A percentile compares a stretch with the other conserved stretches of the same genome.
phyloP scores from a whole-genome alignment of 345 rosid genomes.

The Salix udensis region DNA sequence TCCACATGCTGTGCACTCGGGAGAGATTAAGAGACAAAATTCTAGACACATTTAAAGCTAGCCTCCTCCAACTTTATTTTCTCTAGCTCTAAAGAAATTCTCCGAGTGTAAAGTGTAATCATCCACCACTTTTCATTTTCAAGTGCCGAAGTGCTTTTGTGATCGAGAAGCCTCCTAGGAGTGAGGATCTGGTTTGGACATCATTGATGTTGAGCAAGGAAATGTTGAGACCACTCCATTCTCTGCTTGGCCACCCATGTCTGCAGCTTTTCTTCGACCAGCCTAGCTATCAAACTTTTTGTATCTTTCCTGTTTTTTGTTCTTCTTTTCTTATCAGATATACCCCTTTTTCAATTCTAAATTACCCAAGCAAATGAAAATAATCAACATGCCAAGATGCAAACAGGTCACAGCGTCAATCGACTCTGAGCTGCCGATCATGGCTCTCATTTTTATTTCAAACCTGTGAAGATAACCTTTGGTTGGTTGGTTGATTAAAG shows the following conservation, averaged over 20 bases:
- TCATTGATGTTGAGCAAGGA: slow-evolving; percentile 11
- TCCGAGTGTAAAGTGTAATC: slow-evolving; percentile 12
- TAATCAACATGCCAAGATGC: not conserved
- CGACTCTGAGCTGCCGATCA: not conserved
- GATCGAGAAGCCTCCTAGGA: slow-evolving; percentile 29
- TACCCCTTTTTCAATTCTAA: not conserved
- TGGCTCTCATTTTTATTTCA: not conserved
- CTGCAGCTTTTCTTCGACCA: slow-evolving; percentile 3
- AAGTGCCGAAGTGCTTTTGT: slow-evolving; percentile 32
- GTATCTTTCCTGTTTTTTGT: not conserved
- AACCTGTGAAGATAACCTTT: not conserved
- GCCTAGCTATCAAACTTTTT: not conserved
- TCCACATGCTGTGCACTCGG: slow-evolving; percentile 19
- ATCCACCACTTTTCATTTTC: slow-evolving; percentile 13
- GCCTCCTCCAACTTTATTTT: not conserved
- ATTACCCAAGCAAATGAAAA: not conserved
- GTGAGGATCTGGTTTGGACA: slow-evolving; percentile 20
- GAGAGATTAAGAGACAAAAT: not conserved
- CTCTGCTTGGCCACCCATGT: slow-evolving; percentile 8
- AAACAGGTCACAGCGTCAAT: too few species aligned
- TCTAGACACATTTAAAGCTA: slow-evolving; percentile 5
- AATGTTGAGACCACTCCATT: slow-evolving; percentile 1
- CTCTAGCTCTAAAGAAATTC: not conserved
- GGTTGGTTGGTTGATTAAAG: not conserved
- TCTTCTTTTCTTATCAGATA: too few species aligned